phyloP scores from a whole-genome alignment of 371 early-diverging fungal genomes.

The Mortierella sp. region DNA sequence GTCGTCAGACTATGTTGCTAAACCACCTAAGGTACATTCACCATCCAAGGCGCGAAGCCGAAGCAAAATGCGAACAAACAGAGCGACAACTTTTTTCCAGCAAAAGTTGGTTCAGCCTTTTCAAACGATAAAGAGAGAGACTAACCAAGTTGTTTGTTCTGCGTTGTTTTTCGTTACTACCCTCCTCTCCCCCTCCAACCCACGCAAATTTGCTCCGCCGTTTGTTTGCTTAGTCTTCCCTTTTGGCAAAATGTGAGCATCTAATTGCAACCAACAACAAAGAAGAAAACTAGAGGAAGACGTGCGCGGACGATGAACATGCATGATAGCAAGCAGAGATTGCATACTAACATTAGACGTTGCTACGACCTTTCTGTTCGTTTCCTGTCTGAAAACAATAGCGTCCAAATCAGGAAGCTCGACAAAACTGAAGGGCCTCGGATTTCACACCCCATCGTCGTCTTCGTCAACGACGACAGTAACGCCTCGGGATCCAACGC shows the following conservation, averaged over 20 bases:
- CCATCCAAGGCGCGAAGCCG: slow-evolving; percentile 12
- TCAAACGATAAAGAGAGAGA: neutral
- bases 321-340: neutral
- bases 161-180: neutral
- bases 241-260: slow-evolving; percentile 14
- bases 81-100: neutral
- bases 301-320: neutral
- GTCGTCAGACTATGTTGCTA: slow-evolving; percentile 30
- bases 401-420: slow-evolving; percentile 41
- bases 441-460: slow-evolving; percentile 33
- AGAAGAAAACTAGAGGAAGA: neutral
- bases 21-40: slow-evolving; percentile 15
- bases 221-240: neutral
- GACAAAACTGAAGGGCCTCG: slow-evolving; percentile 38
- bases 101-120: neutral
- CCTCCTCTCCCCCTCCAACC: neutral
- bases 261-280: neutral
- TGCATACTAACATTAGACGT: neutral
- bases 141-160: slow-evolving; percentile 4
- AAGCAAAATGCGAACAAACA: neutral
- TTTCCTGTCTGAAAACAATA: neutral
- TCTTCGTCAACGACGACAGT: slow-evolving; percentile 9
- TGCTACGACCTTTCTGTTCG: neutral
- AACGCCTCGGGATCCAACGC: slow-evolving; percentile 15
- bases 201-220: neutral